Evolutionary conservation across 176 grass and related monocot genomes (phyloP), one percentile per base, ranked within the genome.

Genomic region (Eragrostis nindensis): DNA sequence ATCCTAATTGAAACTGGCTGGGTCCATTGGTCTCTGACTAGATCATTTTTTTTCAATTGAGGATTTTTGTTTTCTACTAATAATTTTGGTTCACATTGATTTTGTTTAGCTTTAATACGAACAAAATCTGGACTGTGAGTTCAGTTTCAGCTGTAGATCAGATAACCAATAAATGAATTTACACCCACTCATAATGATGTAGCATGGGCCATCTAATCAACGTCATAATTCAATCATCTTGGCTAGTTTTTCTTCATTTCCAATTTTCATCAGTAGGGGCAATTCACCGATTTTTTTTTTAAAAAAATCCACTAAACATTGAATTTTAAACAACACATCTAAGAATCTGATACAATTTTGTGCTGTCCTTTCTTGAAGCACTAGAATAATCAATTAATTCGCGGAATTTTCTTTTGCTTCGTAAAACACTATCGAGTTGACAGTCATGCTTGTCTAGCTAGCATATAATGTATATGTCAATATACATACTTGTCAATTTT

Each of bases 161-260:
- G 32, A 76, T 54, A 70, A 29, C 43, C 19, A 41, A 48, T 44
- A 25, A 45, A 64, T 47, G 44, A 64, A 78, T 73, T 3, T 53
- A 62, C 14, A 43, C 44, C 14, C 29, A 32, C 66, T 54, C 16
- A 75, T 66, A 40, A 60, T 40, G 26, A 4, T 67, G n/a, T 30
- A n/a, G 56, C 40, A 19, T 71, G 11, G 17, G 26, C 14, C 16
- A 65, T 53, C 17, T 0, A n/a, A 74, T 32, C 5, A 59, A 55
- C 8, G 27, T 73, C 12, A 6, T 66, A 72, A 64, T 54, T 65
- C 73, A 71, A 84, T 42, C 74, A 44, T 5, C 18, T 80, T 62
- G 42, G 41, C 11, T 42, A 59, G 21, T 67, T 79, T 36, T 73
- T 46, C 21, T 85, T 73, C 36, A 12, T 43, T 62, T 66, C 26